These are phyloP conservation scores for Kodamaea kaohsiungensis DNA, from an alignment of 805 yeast species.

Conservation along the genomic window DNA sequence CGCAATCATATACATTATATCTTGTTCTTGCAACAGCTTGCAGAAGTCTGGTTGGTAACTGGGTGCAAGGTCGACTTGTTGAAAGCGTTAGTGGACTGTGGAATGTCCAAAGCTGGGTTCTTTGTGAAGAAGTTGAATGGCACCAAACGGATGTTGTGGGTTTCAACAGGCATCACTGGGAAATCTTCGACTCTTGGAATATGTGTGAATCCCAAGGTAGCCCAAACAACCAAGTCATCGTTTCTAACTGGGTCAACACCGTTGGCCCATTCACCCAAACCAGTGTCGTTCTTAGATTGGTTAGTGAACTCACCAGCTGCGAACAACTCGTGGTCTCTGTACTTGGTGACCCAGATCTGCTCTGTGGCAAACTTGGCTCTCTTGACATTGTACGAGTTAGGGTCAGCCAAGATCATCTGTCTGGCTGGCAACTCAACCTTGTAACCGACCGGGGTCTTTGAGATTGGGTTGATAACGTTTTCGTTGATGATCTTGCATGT, in stretches of 20 bases:
- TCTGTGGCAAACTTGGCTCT: conserved; percentile 77
- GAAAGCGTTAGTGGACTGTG: conserved; percentile 65
- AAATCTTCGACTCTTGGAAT: conserved; percentile 83
- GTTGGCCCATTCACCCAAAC: conserved; percentile 70
- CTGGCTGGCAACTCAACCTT: conserved; percentile 72
- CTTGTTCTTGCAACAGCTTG: conserved; percentile 39
- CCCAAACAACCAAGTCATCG: conserved; percentile 78
- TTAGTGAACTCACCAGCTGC: conserved; percentile 89
- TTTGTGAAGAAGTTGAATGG: conserved; percentile 76
- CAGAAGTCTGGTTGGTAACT: conserved; percentile 22
- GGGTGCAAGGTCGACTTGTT: conserved; percentile 58
- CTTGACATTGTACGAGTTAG: conserved; percentile 61
- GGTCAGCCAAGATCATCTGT: conserved; percentile 71
- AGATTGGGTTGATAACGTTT: conserved; percentile 64
- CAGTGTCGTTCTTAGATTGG: conserved; percentile 71
- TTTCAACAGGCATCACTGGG: conserved; percentile 89
- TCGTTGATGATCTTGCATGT: conserved; percentile 76
- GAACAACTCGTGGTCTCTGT: conserved; percentile 66
- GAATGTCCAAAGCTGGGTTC: conserved; percentile 79
- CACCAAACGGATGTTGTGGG: conserved; percentile 59
- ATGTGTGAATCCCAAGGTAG: conserved; percentile 79
- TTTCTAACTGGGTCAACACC: conserved; percentile 69
- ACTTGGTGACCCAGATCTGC: conserved; percentile 82
- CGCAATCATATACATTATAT: conserved; percentile 17
- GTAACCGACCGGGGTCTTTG: conserved; percentile 75